These are phyloP conservation scores for Colletotrichum melonis DNA, from an alignment of 2,329 filamentous ascomycete genomes.

Conservation along the genomic window DNA sequence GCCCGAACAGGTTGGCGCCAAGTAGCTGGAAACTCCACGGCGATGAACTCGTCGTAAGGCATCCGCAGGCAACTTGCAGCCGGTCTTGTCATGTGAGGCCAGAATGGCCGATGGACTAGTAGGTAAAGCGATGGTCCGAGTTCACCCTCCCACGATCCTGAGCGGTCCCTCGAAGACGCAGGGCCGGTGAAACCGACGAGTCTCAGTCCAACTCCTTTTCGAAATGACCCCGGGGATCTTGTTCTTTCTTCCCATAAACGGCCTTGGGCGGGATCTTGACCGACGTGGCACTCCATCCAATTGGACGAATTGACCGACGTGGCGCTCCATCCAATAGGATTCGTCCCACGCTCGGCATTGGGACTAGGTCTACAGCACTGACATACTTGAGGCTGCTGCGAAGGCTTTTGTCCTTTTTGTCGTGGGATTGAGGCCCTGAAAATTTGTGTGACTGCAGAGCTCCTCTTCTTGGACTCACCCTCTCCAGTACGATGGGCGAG, in stretches of 20 bases:
- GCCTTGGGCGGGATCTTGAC: neutral
- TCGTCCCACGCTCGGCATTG: neutral
- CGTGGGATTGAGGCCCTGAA: neutral
- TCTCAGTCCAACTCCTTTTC: neutral
- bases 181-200: neutral
- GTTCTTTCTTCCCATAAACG: neutral
- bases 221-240: neutral
- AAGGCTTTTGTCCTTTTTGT: neutral
- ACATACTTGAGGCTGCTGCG: neutral
- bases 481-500: neutral
- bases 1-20: neutral
- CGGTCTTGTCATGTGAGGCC: neutral
- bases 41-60: neutral
- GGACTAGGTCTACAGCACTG: neutral
- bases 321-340: constrained; percentile 4
- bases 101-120: neutral
- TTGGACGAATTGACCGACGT: constrained; percentile 2
- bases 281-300: neutral
- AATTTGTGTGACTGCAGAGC: neutral
- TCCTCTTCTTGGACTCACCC: neutral
- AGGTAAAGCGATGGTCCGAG: neutral
- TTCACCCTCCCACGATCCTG: neutral
- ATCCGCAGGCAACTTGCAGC: neutral
- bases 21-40: neutral
- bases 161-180: neutral